Conservation (phyloP, 2,329 filamentous ascomycete species). For the Xylaria sp. region DNA sequence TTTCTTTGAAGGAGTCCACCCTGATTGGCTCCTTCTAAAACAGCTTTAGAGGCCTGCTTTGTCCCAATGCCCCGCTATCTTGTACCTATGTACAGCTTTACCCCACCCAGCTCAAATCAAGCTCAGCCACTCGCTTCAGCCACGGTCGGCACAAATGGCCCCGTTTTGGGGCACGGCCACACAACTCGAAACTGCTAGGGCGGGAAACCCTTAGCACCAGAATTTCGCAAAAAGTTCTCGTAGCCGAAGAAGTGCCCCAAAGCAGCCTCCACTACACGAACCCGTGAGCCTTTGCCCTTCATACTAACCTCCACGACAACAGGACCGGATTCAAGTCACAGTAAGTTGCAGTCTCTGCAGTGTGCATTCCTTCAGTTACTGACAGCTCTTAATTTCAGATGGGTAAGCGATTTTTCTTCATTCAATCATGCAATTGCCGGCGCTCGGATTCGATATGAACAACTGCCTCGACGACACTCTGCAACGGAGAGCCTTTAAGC, state of each 20-base stretch:
- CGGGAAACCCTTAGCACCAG: slow-evolving; percentile 50
- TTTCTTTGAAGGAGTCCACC: slow-evolving; percentile 34
- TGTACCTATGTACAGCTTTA: not conserved
- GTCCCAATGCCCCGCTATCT: not conserved
- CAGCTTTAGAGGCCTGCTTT: not conserved
- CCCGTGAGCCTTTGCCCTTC: slow-evolving; percentile 42
- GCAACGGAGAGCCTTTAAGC: not conserved
- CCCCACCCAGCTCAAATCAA: slow-evolving; percentile 4
- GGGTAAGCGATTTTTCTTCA: slow-evolving; percentile 46
- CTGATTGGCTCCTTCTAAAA: slow-evolving; percentile 37
- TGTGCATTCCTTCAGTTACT: slow-evolving; percentile 32
- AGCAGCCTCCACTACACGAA: slow-evolving; percentile 43
- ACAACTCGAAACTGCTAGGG: slow-evolving; percentile 43
- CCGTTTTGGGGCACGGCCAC: slow-evolving; percentile 37
- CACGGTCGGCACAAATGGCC: slow-evolving; percentile 16
- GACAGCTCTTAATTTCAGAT: slow-evolving; percentile 44
- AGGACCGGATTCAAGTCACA: slow-evolving; percentile 58
- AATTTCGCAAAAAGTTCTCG: slow-evolving; percentile 47
- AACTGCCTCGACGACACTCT: not conserved
- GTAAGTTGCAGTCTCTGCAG: slow-evolving; percentile 54
- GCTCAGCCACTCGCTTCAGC: slow-evolving; percentile 27
- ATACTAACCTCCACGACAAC: slow-evolving; percentile 52
- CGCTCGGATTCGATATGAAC: slow-evolving; percentile 23
- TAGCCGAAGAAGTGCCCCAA: slow-evolving; percentile 44
- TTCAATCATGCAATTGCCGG: slow-evolving; percentile 38